Base-by-base conservation (phyloP, 176 grass and related monocot species). In the Paspalum notatum region DNA sequence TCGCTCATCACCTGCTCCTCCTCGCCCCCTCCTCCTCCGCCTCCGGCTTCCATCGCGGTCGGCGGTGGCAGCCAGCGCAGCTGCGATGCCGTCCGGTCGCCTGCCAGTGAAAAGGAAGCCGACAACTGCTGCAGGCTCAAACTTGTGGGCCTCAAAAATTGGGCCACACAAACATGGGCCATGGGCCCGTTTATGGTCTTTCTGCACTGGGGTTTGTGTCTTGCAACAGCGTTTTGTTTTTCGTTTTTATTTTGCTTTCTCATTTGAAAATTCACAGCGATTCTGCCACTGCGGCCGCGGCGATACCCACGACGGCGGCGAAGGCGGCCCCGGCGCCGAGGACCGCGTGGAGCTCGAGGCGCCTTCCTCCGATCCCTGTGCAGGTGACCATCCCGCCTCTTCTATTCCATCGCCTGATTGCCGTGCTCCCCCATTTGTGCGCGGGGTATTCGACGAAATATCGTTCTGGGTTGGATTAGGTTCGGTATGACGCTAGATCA, bases 1-100 rank as follows among this genome's bases (percentile, higher is more conserved):
- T 98, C 95, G 76, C 90, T 98, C 95, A 98, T 98, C 88, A 94
- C 85, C 83, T 93, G 83, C 61, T 93, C 90, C 60, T 86, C 87
- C 12, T 71, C 80, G 45, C 18, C 70, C 17, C 61, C 65, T n/a
- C 45, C 24, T 8, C 24, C 42, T 4, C 24, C 66, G 11, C 18
- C 42, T 4, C 24, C 66, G 77, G 54, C 57, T 32, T 89, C 87
- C 82, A 84, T 84, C 7, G 43, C 15, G 67, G 44, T 49, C 44
- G 44, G 13, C 77, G 15, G 55, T 40, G 21, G 79, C 8, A 2
- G 79, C 32, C 62, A 9, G 62, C 7, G 32, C 32, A 32, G 32
- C 32, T 32, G 32, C 32, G 3, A 32, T 32, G 32, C 32, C 32
- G 32, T n/a, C n/a, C 7, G 7, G 62, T 20, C 62, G 16, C 15